Percentiles rank a stretch among this genome's conserved stretches.
Conservation (phyloP, 345 rosid genomes). For the Citrus maxima region DNA sequence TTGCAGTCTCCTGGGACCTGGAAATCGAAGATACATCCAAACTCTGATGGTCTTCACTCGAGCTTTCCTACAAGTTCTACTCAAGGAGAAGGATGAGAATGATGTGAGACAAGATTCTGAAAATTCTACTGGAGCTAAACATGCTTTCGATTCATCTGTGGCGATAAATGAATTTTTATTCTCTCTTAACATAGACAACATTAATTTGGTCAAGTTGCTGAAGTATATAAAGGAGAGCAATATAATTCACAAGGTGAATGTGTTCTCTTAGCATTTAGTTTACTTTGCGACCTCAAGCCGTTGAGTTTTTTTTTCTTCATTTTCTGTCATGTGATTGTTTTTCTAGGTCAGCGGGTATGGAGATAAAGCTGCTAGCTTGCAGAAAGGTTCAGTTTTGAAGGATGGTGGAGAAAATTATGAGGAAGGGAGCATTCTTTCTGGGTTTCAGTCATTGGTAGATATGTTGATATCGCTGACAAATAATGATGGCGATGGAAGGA, state of each 20-base stretch:
- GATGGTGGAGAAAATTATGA: slow-evolving; percentile 33
- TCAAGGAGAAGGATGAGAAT: slow-evolving; percentile 31
- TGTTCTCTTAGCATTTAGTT: slow-evolving; percentile 10
- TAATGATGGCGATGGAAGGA: slow-evolving; percentile 79
- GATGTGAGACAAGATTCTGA: slow-evolving; percentile 30
- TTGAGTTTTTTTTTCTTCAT: slow-evolving; percentile 1
- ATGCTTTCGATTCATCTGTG: slow-evolving; percentile 48
- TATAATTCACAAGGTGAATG: slow-evolving; percentile 75
- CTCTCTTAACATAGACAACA: slow-evolving; percentile 78
- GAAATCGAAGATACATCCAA: slow-evolving; percentile 93
- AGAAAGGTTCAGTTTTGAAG: slow-evolving; percentile 34
- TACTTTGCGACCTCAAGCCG: slow-evolving; percentile 3
- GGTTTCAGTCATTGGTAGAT: slow-evolving; percentile 68
- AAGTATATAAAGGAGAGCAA: slow-evolving; percentile 80
- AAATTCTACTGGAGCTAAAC: slow-evolving; percentile 29
- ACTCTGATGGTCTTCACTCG: slow-evolving; percentile 65
- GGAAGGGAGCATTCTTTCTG: slow-evolving; percentile 55
- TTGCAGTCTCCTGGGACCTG: slow-evolving; percentile 65
- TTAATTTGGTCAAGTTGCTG: slow-evolving; percentile 77
- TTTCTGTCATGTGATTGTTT: slow-evolving; percentile 4
- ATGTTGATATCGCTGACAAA: slow-evolving; percentile 71
- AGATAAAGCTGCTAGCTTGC: slow-evolving; percentile 45
- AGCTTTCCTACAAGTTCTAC: slow-evolving; percentile 60
- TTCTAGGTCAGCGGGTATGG: slow-evolving; percentile 79
- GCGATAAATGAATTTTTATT: slow-evolving; percentile 83